phyloP scores from a whole-genome alignment of 768 basidiomycete species.

The Lentinula sp. region DNA sequence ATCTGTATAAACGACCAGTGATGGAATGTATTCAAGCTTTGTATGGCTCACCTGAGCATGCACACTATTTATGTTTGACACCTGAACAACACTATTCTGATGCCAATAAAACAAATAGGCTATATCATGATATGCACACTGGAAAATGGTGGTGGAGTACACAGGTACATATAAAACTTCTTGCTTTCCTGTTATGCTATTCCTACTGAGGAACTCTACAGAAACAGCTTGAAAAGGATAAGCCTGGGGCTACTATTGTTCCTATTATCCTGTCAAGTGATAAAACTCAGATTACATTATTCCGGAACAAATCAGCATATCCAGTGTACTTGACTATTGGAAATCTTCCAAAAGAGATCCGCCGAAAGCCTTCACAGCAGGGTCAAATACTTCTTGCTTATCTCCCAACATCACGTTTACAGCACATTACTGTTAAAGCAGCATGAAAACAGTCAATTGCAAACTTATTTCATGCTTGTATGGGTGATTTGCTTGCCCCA shows the following conservation, averaged over 20 bases:
- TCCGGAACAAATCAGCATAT: conserved; percentile 22
- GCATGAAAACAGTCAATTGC: conserved; percentile 9
- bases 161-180: background rate
- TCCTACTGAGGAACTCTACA: background rate
- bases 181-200: background rate
- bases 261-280: conserved; percentile 16
- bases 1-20: too few species aligned
- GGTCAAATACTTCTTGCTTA: conserved; percentile 24
- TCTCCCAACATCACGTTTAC: conserved; percentile 20
- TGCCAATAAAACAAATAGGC: too few species aligned
- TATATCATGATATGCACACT: background rate
- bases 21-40: too few species aligned
- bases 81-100: too few species aligned
- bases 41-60: too few species aligned
- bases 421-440: conserved; percentile 1
- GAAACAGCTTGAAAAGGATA: background rate
- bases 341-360: too few species aligned
- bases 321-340: conserved; percentile 26
- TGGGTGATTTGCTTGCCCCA: conserved; percentile 11
- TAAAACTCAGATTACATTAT: conserved; percentile 17
- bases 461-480: conserved; percentile 23
- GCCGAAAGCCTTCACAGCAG: conserved; percentile 7
- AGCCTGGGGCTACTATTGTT: conserved; percentile 12
- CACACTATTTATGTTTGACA: too few species aligned
- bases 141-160: conserved; percentile 25